These are phyloP conservation scores for Phytophthora pluvialis DNA, from an alignment of 352 stramenopile genomes.

Conservation along the genomic window DNA sequence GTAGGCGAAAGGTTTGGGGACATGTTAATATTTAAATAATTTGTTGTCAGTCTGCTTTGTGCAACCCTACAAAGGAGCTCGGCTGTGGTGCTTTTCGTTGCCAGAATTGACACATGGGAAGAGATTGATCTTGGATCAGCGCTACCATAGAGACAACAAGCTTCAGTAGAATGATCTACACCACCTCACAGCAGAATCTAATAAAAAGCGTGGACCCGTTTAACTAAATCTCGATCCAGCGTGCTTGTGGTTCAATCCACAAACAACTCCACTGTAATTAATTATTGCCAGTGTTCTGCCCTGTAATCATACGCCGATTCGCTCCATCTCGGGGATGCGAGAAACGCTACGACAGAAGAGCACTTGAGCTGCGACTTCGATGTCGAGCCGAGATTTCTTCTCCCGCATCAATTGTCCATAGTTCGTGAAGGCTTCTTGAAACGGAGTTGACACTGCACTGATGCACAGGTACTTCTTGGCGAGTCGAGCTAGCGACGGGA, in stretches of 20 bases:
- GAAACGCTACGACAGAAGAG: slow-evolving; percentile 83
- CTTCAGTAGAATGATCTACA: no score
- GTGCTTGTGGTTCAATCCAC: no score
- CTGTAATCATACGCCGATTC: slow-evolving; percentile 65
- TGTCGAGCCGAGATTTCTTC: slow-evolving; percentile 79
- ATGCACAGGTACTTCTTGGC: slow-evolving; percentile 83
- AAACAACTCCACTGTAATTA: no score
- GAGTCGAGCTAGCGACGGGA: slow-evolving; percentile 70
- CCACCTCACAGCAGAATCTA: no score
- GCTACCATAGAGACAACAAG: no score
- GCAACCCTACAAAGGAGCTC: no score
- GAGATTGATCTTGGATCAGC: no score
- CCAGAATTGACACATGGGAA: no score
- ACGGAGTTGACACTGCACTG: slow-evolving; percentile 74
- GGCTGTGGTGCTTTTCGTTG: no score
- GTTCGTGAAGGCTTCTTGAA: slow-evolving; percentile 82
- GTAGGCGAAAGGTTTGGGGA: slow-evolving; percentile 6
- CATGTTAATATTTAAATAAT: slow-evolving; percentile 20
- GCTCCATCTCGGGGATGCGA: slow-evolving; percentile 84
- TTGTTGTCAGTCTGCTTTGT: not conserved
- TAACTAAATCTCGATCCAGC: no score
- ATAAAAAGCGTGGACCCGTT: no score
- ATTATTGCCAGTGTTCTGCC: not conserved
- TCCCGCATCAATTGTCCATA: slow-evolving; percentile 80
- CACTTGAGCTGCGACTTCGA: slow-evolving; percentile 79